Base-by-base conservation (phyloP, 495 filamentous ascomycete species). In the Bathelium albidoporum region DNA sequence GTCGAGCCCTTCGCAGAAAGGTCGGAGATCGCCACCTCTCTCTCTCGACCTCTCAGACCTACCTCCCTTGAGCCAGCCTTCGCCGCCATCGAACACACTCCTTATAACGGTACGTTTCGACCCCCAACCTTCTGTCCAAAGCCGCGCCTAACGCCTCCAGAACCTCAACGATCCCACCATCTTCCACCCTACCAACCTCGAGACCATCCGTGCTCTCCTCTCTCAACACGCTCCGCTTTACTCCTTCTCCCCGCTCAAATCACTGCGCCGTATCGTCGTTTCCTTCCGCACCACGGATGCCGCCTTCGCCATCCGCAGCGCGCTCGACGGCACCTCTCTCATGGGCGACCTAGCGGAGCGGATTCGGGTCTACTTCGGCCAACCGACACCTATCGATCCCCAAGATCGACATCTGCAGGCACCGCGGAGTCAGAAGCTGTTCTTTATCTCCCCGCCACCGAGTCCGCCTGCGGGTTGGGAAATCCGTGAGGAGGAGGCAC, bases 381-480 rank as follows among this genome's bases (percentile, higher is more conserved):
- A 89, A 71, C 80, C 79, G 32, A 95, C 89, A 2, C 86, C 85
- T 28, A 77, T 87, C 29, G 72, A 83, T 4, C 80, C 86, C 65
- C 83, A 83, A 62, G 72, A 79, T 44, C 80, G 80, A 62, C 88
- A 93, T 64, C 82, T 98, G 5, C 80, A 87, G 41, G 85, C 91
- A 1, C 94, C 94, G 16, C 89, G 95, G 66, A 78, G 85, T 49
- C 85, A 89, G 68, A 97, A 96, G 78, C 82, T 96, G 39, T 96
- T 97, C 82, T 97, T 98, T 78, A 97, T 98, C 78, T 89, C 85
- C 62, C 94, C 94, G 36, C 94, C 94, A 11, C 95, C 94, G 1
- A 85, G 81, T 64, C 94, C 94, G 59, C 94, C 94, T 1, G 88
- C 90, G 71, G 94, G 92, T 41, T 98, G 94, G 94, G 88, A 93